Evolutionary conservation across 345 rosid species (phyloP), one percentile per base, ranked within the genome.

Genomic region (Pistacia atlantica): DNA sequence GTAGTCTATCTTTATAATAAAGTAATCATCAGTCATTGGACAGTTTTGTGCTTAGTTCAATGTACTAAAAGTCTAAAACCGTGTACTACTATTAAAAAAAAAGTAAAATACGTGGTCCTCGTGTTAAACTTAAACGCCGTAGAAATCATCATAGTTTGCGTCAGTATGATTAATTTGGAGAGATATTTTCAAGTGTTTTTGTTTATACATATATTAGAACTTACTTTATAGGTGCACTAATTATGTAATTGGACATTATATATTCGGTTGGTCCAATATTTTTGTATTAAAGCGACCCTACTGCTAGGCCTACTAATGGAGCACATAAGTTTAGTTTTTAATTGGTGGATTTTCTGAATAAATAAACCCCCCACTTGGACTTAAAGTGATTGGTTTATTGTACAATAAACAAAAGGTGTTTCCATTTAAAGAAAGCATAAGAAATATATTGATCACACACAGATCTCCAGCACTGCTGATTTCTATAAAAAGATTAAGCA

Each of bases 301-400:
- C 12, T 3, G 56, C 56, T 12, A 25, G 25, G 25, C 25, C 25
- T 25, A 25, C 25, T 25, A 35, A 25, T 35, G 74, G 79, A 70
- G 67, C 42, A 59, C 69, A 61, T 6, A 37, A 69, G 7, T 22
- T 60, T 33, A 35, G 62, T 13, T 35, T 13, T 35, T 49, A 42
- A 51, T 35, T 51, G 63, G 79, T 60, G 65, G 74, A 69, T 69
- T 69, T 67, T 6, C 20, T 10, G 8, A 8, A 45, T 49, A 45
- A 31, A 54, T 25, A 55, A 74, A 12, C 6, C 37, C 11, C 51
- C 72, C 65, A 20, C 55, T 66, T 55, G 10, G 37, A 28, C 4
- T 38, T 42, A 46, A 56, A 55, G 57, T 10, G 25, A 8, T 20
- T 55, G 57, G 42, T 11, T 57, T 57, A 42, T 9, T 18, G 66